phyloP scores from a whole-genome alignment of 441 rosid genomes.

The Daphne laureola region DNA sequence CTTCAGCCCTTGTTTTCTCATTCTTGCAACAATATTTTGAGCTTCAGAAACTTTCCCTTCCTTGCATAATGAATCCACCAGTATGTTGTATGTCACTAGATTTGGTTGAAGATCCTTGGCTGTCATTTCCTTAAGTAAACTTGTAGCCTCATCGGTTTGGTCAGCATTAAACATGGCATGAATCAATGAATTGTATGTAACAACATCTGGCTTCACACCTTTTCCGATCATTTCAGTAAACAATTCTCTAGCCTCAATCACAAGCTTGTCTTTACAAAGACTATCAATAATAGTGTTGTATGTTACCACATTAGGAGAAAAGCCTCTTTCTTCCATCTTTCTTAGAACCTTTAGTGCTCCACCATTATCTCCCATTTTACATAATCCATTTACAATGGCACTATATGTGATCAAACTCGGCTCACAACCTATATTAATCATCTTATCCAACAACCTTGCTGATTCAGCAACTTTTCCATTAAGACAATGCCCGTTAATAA shows the following conservation, averaged over 20 bases:
- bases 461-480: neutral
- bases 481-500: too few relatives aligned
- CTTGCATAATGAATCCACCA: conserved; percentile 1
- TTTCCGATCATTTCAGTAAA: conserved; percentile 17
- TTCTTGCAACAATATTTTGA: conserved; percentile 17
- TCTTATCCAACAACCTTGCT: conserved; percentile 17
- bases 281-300: too few relatives aligned
- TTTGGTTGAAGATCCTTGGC: conserved; percentile 17
- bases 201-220: conserved; percentile 20
- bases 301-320: too few relatives aligned
- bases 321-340: conserved; percentile 10
- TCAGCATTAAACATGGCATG: conserved; percentile 21
- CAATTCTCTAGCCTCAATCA: conserved; percentile 16
- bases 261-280: neutral
- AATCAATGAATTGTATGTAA: conserved; percentile 23
- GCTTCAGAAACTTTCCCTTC: conserved; percentile 23
- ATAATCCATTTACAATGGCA: conserved; percentile 2
- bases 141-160: neutral
- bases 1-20: conserved; percentile 11
- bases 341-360: conserved; percentile 22
- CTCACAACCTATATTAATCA: conserved; percentile 16
- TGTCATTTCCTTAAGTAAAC: conserved; percentile 24
- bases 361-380: conserved; percentile 16
- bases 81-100: conserved; percentile 20
- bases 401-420: conserved; percentile 23